A percentile compares a stretch with the other conserved stretches of the same genome.
phyloP scores from a whole-genome alignment of 257 asterid genomes.

The Scutellaria minor region DNA sequence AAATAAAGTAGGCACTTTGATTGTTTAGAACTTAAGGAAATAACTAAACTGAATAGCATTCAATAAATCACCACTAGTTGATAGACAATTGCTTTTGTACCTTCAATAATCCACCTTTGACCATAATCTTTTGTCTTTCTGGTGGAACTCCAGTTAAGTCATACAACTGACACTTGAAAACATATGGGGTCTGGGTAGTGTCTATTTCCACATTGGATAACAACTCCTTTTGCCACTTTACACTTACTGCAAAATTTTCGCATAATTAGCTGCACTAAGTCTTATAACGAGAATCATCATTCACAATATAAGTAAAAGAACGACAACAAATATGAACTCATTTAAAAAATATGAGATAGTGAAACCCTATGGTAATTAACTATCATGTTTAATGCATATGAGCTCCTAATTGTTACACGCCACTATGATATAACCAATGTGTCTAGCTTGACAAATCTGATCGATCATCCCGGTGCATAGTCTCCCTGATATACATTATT shows the following conservation, averaged over 20 bases:
- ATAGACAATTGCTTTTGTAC: slow-evolving; percentile 45
- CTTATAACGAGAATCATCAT: neutral
- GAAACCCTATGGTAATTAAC: slow-evolving; percentile 11
- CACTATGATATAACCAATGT: neutral
- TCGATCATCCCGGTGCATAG: neutral
- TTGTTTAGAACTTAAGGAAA: slow-evolving; percentile 3
- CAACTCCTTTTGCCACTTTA: slow-evolving; percentile 94
- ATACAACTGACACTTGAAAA: slow-evolving; percentile 92
- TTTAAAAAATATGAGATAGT: slow-evolving; percentile 12
- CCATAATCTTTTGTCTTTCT: slow-evolving; percentile 99
- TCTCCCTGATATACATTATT: slow-evolving; percentile 1
- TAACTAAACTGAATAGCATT: neutral
- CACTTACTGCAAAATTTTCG: slow-evolving; percentile 68
- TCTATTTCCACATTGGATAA: slow-evolving; percentile 83
- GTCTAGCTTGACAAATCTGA: slow-evolving; percentile 10
- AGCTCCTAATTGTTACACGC: neutral
- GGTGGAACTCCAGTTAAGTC: slow-evolving; percentile 99
- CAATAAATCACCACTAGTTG: neutral
- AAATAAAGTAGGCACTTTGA: slow-evolving; percentile 28
- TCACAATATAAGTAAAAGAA: slow-evolving; percentile 15
- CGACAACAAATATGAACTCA: neutral
- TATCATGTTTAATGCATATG: neutral
- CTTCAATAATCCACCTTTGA: slow-evolving; percentile 96
- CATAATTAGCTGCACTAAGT: slow-evolving; percentile 28
- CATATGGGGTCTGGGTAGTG: slow-evolving; percentile 84